phyloP scores from a whole-genome alignment of 345 rosid species.

The Linum trigynum region DNA sequence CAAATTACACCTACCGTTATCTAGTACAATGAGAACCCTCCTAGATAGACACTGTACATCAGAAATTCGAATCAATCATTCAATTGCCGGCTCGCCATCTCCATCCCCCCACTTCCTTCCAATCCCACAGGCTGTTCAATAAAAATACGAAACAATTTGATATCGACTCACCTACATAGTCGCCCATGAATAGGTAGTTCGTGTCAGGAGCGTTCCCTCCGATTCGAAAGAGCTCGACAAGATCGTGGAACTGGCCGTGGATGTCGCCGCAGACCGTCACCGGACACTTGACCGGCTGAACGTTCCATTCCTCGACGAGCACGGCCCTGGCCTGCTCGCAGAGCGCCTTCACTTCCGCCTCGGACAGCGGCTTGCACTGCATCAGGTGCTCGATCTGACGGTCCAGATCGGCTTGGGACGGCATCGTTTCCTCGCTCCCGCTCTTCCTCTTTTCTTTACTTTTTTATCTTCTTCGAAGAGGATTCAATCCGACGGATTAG shows the following conservation, averaged over 20 bases:
- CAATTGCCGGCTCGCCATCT: background rate
- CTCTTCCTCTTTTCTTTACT: background rate
- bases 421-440: conserved; percentile 10
- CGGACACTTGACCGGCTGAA: conserved; percentile 2
- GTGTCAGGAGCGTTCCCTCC: conserved; percentile 2
- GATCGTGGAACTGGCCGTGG: conserved; percentile 4
- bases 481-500: background rate
- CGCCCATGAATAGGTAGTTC: conserved; percentile 6
- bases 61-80: background rate
- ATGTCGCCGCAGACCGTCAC: conserved; percentile 6
- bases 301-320: conserved; percentile 6
- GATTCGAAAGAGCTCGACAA: conserved; percentile 2
- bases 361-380: conserved; percentile 28
- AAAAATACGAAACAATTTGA: no score
- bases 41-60: background rate
- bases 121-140: background rate
- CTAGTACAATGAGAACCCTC: background rate
- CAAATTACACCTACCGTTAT: background rate
- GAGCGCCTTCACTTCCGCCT: conserved; percentile 14
- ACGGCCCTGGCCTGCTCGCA: conserved; percentile 5
- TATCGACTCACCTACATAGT: conserved; percentile 1
- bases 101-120: background rate
- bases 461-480: background rate
- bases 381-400: conserved; percentile 29
- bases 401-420: conserved; percentile 26